A percentile compares a stretch with the other conserved stretches of the same genome.
These are phyloP conservation scores for Diaporthe sp. DNA, from an alignment of 2,329 filamentous ascomycete species.

Conservation along the genomic window DNA sequence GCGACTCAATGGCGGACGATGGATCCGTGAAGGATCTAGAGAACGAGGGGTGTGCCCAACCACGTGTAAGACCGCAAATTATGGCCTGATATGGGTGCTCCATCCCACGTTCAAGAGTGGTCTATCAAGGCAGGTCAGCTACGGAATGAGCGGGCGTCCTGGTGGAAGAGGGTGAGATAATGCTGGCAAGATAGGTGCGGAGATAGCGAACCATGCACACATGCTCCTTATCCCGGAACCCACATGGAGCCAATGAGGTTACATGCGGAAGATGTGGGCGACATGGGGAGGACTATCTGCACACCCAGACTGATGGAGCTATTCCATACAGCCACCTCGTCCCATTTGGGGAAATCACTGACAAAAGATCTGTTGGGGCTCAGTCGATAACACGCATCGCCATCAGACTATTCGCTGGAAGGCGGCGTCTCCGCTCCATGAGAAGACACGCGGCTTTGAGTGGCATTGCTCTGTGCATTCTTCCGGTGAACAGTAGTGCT, in stretches of 20 bases:
- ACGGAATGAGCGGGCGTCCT: not conserved
- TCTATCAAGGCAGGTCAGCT: conserved; percentile 9
- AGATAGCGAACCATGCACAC: conserved; percentile 13
- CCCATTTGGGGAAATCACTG: not conserved
- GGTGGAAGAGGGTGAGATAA: not conserved
- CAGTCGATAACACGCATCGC: not conserved
- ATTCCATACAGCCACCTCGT: not conserved
- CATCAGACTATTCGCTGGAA: not conserved
- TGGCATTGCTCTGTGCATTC: not conserved
- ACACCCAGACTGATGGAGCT: not conserved
- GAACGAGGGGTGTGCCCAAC: conserved; percentile 2
- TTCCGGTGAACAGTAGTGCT: not conserved
- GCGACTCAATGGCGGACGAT: not conserved
- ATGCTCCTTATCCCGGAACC: not conserved
- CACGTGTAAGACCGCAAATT: not conserved
- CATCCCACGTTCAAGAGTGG: not conserved
- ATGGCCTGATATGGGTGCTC: conserved; percentile 10
- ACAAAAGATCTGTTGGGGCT: not conserved
- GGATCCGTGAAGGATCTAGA: not conserved
- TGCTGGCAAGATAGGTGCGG: not conserved
- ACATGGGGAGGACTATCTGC: not conserved
- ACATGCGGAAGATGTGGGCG: not conserved
- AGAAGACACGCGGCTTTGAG: not conserved
- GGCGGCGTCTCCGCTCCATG: not conserved
- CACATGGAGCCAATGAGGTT: conserved; percentile 5